These are phyloP conservation scores for Coemansia sp. DNA, from an alignment of 192 early-diverging fungal species.

Conservation along the genomic window DNA sequence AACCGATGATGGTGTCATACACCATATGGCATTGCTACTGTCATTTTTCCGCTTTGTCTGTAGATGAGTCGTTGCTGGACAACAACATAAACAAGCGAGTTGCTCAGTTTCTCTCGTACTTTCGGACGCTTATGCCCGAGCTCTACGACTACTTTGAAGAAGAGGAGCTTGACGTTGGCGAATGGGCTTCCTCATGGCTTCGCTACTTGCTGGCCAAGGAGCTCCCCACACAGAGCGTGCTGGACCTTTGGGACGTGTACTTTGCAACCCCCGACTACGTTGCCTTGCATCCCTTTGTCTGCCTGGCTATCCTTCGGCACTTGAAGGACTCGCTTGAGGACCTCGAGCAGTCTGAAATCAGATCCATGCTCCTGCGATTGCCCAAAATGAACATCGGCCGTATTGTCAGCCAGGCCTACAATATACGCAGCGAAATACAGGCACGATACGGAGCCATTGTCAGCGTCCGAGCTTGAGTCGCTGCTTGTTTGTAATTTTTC, in stretches of 20 bases:
- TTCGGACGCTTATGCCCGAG: slow-evolving; percentile 81
- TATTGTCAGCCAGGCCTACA: slow-evolving; percentile 68
- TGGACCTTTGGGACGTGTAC: slow-evolving; percentile 89
- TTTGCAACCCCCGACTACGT: slow-evolving; percentile 75
- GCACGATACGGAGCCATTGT: slow-evolving; percentile 49
- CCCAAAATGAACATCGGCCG: slow-evolving; percentile 69
- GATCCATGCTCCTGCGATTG: slow-evolving; percentile 75
- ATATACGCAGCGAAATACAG: slow-evolving; percentile 67
- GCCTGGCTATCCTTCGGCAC: slow-evolving; percentile 75
- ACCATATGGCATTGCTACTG: neutral
- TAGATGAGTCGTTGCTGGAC: slow-evolving; percentile 68
- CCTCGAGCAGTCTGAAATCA: slow-evolving; percentile 88
- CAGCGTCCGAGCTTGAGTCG: neutral
- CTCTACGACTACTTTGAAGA: slow-evolving; percentile 94
- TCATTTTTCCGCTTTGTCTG: neutral
- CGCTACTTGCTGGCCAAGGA: slow-evolving; percentile 78
- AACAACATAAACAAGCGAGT: slow-evolving; percentile 72
- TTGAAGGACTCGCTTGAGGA: slow-evolving; percentile 83
- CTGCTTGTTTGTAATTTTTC: neutral
- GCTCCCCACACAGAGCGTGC: slow-evolving; percentile 73
- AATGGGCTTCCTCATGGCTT: slow-evolving; percentile 83
- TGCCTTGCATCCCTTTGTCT: slow-evolving; percentile 82
- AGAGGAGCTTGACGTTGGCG: slow-evolving; percentile 86
- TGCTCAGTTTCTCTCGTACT: slow-evolving; percentile 81
- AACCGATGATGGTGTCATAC: neutral